A percentile compares a stretch with the other conserved stretches of the same genome.
Conservation (phyloP, 2,329 filamentous ascomycete genomes). For the Sporothrix sp. region DNA sequence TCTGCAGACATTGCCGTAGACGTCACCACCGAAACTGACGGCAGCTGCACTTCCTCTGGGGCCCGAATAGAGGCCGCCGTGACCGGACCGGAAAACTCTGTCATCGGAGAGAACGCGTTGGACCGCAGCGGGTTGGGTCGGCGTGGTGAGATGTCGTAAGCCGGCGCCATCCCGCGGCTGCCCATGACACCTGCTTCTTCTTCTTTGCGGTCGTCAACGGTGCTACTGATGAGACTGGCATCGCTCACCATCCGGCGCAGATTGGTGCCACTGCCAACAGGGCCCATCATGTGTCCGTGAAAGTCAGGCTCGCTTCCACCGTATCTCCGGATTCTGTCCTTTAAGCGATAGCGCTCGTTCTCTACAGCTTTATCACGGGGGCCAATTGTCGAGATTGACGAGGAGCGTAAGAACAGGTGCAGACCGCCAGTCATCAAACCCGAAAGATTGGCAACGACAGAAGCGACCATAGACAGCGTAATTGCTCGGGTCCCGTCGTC, state of each 20-base stretch:
- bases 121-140: conserved; percentile 26
- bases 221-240: conserved; percentile 24
- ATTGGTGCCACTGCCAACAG: conserved; percentile 20
- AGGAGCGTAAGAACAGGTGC: conserved; percentile 58
- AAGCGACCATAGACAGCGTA: conserved; percentile 51
- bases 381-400: conserved; percentile 46
- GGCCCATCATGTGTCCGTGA: conserved; percentile 28
- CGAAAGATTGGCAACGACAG: conserved; percentile 56
- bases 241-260: conserved; percentile 28
- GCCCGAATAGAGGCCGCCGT: conserved; percentile 12
- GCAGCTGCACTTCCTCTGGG: conserved; percentile 26
- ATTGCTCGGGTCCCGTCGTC: conserved; percentile 32
- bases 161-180: conserved; percentile 18
- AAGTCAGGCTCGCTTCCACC: conserved; percentile 22
- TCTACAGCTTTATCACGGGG: conserved; percentile 37
- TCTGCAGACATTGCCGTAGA: conserved; percentile 3
- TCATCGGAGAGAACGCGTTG: conserved; percentile 24
- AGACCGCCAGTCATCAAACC: conserved; percentile 56
- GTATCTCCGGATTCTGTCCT: conserved; percentile 33
- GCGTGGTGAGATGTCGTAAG: conserved; percentile 11
- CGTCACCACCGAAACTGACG: conserved; percentile 14
- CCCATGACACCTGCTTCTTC: conserved; percentile 23
- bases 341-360: conserved; percentile 35
- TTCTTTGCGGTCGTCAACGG: conserved; percentile 23
- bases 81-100: neutral